Percentiles rank a stretch among this genome's conserved stretches.
Conservation (phyloP, 2,329 filamentous ascomycete genomes). For the Cladosporium phlei region DNA sequence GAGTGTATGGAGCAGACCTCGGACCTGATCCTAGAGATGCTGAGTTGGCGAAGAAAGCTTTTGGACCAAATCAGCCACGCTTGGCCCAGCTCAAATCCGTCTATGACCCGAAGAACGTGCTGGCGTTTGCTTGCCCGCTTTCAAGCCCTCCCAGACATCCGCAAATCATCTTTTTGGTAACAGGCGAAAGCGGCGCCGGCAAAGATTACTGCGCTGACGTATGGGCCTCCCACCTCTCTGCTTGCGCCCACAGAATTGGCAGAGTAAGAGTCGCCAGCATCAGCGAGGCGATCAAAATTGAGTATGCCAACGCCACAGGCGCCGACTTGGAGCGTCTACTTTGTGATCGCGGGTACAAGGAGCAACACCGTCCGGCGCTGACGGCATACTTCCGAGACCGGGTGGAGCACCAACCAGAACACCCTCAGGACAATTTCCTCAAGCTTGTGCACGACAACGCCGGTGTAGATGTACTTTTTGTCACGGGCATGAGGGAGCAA, state of each 20-base stretch:
- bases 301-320: constrained; percentile 50
- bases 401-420: constrained; percentile 30
- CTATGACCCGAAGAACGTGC: neutral
- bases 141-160: constrained; percentile 46
- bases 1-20: constrained; percentile 58
- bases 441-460: constrained; percentile 38
- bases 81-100: constrained; percentile 40
- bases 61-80: constrained; percentile 51
- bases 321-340: constrained; percentile 48
- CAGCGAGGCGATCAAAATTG: constrained; percentile 54
- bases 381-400: constrained; percentile 46
- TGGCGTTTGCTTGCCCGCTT: neutral
- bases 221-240: constrained; percentile 43
- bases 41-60: constrained; percentile 49
- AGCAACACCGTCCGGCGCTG: constrained; percentile 52
- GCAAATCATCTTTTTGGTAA: constrained; percentile 55
- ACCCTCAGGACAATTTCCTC: constrained; percentile 51
- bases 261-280: constrained; percentile 49
- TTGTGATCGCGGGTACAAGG: constrained; percentile 56
- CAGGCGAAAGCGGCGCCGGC: constrained; percentile 50
- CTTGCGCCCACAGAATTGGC: constrained; percentile 30
- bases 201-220: constrained; percentile 57
- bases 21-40: constrained; percentile 58
- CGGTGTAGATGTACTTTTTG: constrained; percentile 52
- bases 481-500: constrained; percentile 61